Conservation (phyloP, 305 asterid species). For the Fraxinus latifolia region DNA sequence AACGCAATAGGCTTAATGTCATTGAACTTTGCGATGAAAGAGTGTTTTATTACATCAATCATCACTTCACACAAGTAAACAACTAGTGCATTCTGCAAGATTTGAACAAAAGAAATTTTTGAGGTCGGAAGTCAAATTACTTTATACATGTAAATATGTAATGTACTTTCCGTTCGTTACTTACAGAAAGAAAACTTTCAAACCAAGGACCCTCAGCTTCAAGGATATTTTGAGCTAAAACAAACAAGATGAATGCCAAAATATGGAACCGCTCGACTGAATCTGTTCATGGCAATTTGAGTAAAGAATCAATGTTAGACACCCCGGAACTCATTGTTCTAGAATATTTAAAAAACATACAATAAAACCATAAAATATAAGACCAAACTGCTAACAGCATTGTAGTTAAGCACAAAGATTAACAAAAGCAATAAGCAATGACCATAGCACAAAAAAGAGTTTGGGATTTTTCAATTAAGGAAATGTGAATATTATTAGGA, state of each 20-base stretch:
- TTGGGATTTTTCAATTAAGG: not conserved
- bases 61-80: conserved; percentile 82
- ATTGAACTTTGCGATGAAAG: conserved; percentile 93
- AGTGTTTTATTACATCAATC: conserved; percentile 90
- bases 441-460: not conserved
- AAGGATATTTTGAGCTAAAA: conserved; percentile 89
- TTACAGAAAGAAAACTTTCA: conserved; percentile 69
- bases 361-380: not conserved
- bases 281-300: conserved; percentile 50
- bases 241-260: conserved; percentile 82
- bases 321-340: not conserved
- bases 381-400: not conserved
- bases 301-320: conserved; percentile 22
- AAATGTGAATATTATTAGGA: not conserved
- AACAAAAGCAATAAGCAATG: not conserved
- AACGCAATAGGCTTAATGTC: conserved; percentile 84
- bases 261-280: conserved; percentile 97
- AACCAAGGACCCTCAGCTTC: conserved; percentile 99
- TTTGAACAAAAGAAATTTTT: conserved; percentile 22
- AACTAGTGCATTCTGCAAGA: conserved; percentile 84
- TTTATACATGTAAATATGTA: not conserved
- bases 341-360: not conserved
- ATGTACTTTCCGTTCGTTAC: conserved; percentile 28
- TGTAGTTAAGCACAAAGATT: not conserved
- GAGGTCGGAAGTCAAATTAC: not conserved